phyloP scores from a whole-genome alignment of 2,329 filamentous ascomycete genomes.

The Colletotrichum liriopes region DNA sequence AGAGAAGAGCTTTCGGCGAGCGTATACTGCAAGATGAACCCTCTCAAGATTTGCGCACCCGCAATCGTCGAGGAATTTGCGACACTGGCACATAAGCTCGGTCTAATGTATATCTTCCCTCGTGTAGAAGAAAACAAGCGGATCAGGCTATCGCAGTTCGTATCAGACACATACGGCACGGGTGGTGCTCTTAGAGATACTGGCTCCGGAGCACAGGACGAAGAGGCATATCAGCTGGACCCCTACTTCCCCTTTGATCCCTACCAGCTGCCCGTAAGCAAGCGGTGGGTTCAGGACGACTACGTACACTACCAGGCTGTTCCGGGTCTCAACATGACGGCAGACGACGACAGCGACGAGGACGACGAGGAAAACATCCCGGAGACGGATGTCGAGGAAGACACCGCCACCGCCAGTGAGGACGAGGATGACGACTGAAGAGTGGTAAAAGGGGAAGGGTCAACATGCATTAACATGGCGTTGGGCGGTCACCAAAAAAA shows the following conservation, averaged over 20 bases:
- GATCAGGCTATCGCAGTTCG: constrained; percentile 82
- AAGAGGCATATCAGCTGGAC: constrained; percentile 88
- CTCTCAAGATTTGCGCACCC: constrained; percentile 93
- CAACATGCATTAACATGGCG: constrained; percentile 46
- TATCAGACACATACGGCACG: constrained; percentile 69
- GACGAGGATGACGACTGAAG: constrained; percentile 57
- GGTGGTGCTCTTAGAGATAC: constrained; percentile 70
- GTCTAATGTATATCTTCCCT: constrained; percentile 91
- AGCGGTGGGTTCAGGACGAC: constrained; percentile 87
- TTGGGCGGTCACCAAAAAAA: constrained; percentile 36
- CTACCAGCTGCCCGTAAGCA: constrained; percentile 90
- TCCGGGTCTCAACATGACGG: constrained; percentile 75
- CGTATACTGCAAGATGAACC: constrained; percentile 92
- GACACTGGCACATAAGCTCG: constrained; percentile 86
- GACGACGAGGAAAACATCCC: constrained; percentile 63
- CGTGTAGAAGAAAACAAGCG: constrained; percentile 94
- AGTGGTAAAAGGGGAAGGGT: constrained; percentile 29
- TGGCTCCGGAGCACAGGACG: constrained; percentile 71
- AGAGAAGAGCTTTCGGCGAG: constrained; percentile 82
- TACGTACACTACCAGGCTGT: constrained; percentile 87
- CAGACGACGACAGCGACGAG: constrained; percentile 69
- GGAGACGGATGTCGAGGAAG: constrained; percentile 64
- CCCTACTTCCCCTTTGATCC: constrained; percentile 98
- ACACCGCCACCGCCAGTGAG: constrained; percentile 66
- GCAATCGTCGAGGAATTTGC: constrained; percentile 94